Evolutionary conservation across 768 basidiomycete genomes (phyloP).

Genomic region (Terana coerulea): DNA sequence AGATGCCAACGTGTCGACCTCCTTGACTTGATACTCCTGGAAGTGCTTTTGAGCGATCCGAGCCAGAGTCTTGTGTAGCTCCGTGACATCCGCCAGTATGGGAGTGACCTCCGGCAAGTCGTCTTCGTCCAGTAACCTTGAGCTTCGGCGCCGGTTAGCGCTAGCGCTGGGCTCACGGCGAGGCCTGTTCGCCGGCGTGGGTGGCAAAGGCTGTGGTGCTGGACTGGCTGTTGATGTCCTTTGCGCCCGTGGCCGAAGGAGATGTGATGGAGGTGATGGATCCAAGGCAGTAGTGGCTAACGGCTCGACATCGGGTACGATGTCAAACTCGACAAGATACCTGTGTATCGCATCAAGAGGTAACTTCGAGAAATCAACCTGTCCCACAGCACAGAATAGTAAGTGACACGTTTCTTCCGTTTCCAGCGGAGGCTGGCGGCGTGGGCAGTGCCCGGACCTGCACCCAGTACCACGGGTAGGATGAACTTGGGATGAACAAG

Average conservation of each 20-base stretch:
- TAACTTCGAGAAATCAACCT: slow-evolving; percentile 78
- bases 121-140: slow-evolving; percentile 68
- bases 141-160: slow-evolving; percentile 60
- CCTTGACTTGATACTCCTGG: slow-evolving; percentile 59
- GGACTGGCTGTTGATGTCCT: slow-evolving; percentile 36
- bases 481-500: too few species aligned
- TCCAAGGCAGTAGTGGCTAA: slow-evolving; percentile 63
- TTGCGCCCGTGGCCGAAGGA: slow-evolving; percentile 47
- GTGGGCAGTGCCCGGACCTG: too few species aligned
- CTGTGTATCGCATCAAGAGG: slow-evolving; percentile 62
- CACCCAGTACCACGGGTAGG: too few species aligned
- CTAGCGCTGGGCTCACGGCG: slow-evolving; percentile 63
- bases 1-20: slow-evolving; percentile 77
- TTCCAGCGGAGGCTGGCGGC: too few species aligned
- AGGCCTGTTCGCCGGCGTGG: slow-evolving; percentile 67
- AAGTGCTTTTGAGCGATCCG: slow-evolving; percentile 73
- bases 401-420: too few species aligned
- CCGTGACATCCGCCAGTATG: slow-evolving; percentile 65
- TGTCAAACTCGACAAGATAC: slow-evolving; percentile 70
- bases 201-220: slow-evolving; percentile 24
- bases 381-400: slow-evolving; percentile 7
- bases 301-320: slow-evolving; percentile 67
- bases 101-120: slow-evolving; percentile 40
- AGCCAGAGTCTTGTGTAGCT: slow-evolving; percentile 65
- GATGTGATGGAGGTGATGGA: slow-evolving; percentile 63